phyloP scores from a whole-genome alignment of 495 filamentous ascomycete genomes.

The Aspergillus panamensis region DNA sequence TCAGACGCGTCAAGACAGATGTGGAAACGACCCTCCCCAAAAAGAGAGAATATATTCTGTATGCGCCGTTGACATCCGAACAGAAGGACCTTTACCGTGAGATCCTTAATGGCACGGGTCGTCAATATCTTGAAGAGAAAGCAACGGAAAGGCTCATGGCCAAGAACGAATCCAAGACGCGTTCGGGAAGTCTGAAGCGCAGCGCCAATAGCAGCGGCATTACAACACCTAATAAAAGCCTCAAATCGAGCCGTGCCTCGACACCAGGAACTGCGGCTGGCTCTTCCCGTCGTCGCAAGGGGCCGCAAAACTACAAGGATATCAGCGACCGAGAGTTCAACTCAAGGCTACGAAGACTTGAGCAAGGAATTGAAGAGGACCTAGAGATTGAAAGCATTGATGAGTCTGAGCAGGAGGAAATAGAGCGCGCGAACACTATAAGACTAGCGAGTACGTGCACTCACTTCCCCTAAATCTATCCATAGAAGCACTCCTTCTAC shows the following conservation, averaged over 20 bases:
- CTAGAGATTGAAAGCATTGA: conserved; percentile 46
- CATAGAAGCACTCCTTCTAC: too few relatives aligned
- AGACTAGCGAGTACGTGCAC: conserved; percentile 69
- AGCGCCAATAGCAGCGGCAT: conserved; percentile 42
- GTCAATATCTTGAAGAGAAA: conserved; percentile 79
- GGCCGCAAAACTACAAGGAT: conserved; percentile 64
- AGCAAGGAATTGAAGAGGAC: conserved; percentile 50
- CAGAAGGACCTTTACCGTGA: conserved; percentile 90
- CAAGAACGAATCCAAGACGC: conserved; percentile 31
- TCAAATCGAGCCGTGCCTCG: conserved; percentile 65
- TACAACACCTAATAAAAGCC: conserved; percentile 59
- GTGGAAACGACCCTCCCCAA: conserved; percentile 86
- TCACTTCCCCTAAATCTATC: background rate
- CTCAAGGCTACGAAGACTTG: conserved; percentile 60
- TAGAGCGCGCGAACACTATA: conserved; percentile 66
- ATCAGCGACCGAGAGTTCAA: conserved; percentile 74
- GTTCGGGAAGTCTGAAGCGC: conserved; percentile 51
- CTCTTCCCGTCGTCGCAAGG: conserved; percentile 41
- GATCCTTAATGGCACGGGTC: conserved; percentile 73
- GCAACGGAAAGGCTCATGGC: conserved; percentile 62
- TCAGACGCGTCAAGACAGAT: conserved; percentile 87
- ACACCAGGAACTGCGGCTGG: conserved; percentile 59
- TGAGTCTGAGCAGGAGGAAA: conserved; percentile 56
- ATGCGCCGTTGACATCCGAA: conserved; percentile 79
- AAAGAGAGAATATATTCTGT: conserved; percentile 94